Base-by-base conservation (phyloP, 805 yeast genomes). In the Pichia paraexigua region DNA sequence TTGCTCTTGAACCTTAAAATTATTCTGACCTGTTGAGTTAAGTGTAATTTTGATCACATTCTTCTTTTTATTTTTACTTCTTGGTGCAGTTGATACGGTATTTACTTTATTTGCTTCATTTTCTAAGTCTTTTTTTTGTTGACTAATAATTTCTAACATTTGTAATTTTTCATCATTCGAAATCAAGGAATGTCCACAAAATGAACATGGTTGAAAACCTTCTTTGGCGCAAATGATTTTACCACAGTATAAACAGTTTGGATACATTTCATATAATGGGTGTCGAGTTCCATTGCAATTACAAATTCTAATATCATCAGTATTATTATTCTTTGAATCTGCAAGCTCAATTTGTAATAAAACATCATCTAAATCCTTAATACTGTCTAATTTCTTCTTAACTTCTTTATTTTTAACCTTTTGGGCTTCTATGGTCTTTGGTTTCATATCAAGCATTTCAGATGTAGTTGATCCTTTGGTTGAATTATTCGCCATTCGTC, bases 171-270 rank as follows among this genome's bases (percentile, higher is more conserved):
- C 96, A n/a, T 75, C 76, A 12, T 68, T 63, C 7, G 81, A 74
- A 20, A 94, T 71, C 42, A 94, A 67, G 35, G 81, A 85, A 25
- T 74, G 64, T 0, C 89, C 87, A 70, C 99, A 94, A 55, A 69
- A 85, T 2, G 94, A 77, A 62, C 99, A 94, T 4, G 94, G 94
- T 53, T 91, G 94, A 24, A 88, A 70, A 0, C 98, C 98, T 63
- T 94, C 98, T 58, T 83, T 83, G 5, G 77, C 75, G 70, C 99
- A 94, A 2, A 94, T 87, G 42, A 94, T 87, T 65, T 90, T 87
- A 12, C 99, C 99, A 65, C 99, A 94, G 53, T 85, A 82, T 41
- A 94, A 68, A 61, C 99, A 94, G 64, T 94, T 94, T 1, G 99
- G 98, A 2, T 95, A 94, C 56, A 85, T 77, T 51, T 87, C 95